Evolutionary conservation across 768 basidiomycete species (phyloP).

Genomic region (Suillus paluster): DNA sequence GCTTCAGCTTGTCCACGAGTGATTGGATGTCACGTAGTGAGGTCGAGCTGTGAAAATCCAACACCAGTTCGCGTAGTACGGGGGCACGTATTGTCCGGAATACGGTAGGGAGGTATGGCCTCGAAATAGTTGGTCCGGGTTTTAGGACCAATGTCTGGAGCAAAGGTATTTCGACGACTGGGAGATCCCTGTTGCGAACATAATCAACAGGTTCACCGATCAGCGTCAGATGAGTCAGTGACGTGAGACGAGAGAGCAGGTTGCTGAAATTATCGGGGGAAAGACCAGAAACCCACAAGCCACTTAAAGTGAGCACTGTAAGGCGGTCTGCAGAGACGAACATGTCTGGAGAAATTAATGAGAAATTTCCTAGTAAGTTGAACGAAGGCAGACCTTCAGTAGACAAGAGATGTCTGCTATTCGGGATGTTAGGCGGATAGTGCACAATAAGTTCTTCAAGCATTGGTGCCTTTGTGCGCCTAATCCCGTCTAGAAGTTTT

Average conservation of each 20-base stretch:
- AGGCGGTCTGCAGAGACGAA: constrained; percentile 13
- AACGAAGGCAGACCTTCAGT: constrained; percentile 5
- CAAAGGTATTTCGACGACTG: constrained; percentile 21
- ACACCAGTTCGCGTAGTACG: constrained; percentile 25
- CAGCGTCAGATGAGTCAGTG: constrained; percentile 28
- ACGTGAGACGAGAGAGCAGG: constrained; percentile 26
- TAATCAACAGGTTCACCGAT: constrained; percentile 34
- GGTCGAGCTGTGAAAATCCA: constrained; percentile 29
- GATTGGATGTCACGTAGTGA: constrained; percentile 33
- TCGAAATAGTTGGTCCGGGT: constrained; percentile 33
- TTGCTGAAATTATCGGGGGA: constrained; percentile 23
- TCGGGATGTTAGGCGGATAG: constrained; percentile 21
- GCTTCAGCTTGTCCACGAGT: constrained; percentile 31
- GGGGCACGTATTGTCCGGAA: constrained; percentile 29
- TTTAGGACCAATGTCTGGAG: constrained; percentile 24
- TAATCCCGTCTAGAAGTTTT: constrained; percentile 27
- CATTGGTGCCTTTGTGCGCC: constrained; percentile 26
- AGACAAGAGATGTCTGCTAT: constrained; percentile 1
- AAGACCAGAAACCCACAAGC: constrained; percentile 26
- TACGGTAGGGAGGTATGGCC: constrained; percentile 28
- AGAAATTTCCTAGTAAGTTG: neutral
- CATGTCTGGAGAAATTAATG: neutral
- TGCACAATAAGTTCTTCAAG: constrained; percentile 29
- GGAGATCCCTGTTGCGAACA: constrained; percentile 15
- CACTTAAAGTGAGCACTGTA: constrained; percentile 28